phyloP scores from a whole-genome alignment of 768 basidiomycete species.

The Boletus tylopilopsis region DNA sequence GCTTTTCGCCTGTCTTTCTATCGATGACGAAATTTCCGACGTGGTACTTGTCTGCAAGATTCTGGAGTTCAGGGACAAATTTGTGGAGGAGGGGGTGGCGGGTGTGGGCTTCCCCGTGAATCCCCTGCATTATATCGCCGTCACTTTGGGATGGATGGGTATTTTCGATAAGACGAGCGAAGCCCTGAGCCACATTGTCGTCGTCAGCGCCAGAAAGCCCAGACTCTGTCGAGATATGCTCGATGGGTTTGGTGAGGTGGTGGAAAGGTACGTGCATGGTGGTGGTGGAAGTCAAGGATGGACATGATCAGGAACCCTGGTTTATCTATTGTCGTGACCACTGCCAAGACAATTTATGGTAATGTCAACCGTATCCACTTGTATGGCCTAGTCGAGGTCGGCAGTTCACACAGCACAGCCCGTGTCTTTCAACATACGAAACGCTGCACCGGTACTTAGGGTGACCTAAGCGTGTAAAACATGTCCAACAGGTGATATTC shows the following conservation, averaged over 20 bases:
- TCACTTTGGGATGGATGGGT: constrained; percentile 7
- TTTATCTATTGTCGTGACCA: constrained; percentile 8
- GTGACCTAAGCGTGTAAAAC: too few species aligned
- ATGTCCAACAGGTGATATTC: too few species aligned
- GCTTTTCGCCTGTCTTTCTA: constrained; percentile 44
- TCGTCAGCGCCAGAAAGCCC: constrained; percentile 16
- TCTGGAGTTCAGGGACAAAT: constrained; percentile 54
- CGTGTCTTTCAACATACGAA: too few species aligned
- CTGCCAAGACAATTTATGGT: neutral
- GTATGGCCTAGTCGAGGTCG: neutral
- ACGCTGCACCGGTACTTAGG: too few species aligned
- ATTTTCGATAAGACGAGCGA: constrained; percentile 19
- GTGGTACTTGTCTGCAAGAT: constrained; percentile 49
- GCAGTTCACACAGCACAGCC: too few species aligned
- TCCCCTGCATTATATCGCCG: constrained; percentile 21
- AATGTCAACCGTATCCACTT: neutral
- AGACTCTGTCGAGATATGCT: constrained; percentile 20
- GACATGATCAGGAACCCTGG: neutral
- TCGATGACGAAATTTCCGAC: constrained; percentile 57
- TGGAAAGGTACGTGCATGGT: constrained; percentile 16
- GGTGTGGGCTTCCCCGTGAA: constrained; percentile 34
- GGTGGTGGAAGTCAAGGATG: neutral
- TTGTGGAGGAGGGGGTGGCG: constrained; percentile 40
- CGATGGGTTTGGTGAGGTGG: constrained; percentile 27
- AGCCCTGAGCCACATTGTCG: constrained; percentile 20